Conservation (phyloP, 2,329 filamentous ascomycete genomes). For the Ceratocystiopsis sp. region DNA sequence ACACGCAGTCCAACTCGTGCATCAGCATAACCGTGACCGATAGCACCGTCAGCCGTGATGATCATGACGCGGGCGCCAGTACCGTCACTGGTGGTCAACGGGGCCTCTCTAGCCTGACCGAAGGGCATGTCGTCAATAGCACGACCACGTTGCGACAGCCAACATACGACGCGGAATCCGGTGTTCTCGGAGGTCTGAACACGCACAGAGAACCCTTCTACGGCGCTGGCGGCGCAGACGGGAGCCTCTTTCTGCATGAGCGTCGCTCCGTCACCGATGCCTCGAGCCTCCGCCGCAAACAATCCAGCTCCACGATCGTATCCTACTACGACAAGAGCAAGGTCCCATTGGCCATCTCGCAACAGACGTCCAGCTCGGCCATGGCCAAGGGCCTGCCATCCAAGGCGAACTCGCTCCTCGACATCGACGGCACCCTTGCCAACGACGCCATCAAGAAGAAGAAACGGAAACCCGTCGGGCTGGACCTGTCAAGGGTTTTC, state of each 20-base stretch:
- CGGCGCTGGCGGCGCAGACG: slow-evolving; percentile 7
- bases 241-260: no score
- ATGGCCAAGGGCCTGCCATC: slow-evolving; percentile 38
- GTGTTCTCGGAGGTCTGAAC: slow-evolving; percentile 12
- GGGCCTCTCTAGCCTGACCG: slow-evolving; percentile 13
- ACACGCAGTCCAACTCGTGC: slow-evolving; percentile 23
- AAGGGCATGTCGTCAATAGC: slow-evolving; percentile 10
- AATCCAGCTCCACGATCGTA: slow-evolving; percentile 36
- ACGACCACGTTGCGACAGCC: slow-evolving; percentile 12
- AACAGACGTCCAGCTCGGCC: slow-evolving; percentile 40
- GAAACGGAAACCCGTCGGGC: slow-evolving; percentile 30
- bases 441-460: slow-evolving; percentile 15
- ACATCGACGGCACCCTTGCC: slow-evolving; percentile 22
- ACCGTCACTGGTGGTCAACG: neutral
- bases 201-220: neutral
- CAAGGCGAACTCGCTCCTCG: slow-evolving; percentile 25
- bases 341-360: slow-evolving; percentile 37
- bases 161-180: slow-evolving; percentile 30
- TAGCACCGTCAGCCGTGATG: slow-evolving; percentile 19
- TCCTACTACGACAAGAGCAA: slow-evolving; percentile 41
- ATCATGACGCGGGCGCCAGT: slow-evolving; percentile 2
- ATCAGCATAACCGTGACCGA: slow-evolving; percentile 29
- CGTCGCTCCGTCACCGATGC: slow-evolving; percentile 20
- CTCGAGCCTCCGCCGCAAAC: slow-evolving; percentile 28
- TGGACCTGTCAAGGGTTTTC: slow-evolving; percentile 31